A percentile compares a stretch with the other conserved stretches of the same genome.
Evolutionary conservation across 345 rosid species (phyloP).

Genomic region (Syzygium aromaticum): DNA sequence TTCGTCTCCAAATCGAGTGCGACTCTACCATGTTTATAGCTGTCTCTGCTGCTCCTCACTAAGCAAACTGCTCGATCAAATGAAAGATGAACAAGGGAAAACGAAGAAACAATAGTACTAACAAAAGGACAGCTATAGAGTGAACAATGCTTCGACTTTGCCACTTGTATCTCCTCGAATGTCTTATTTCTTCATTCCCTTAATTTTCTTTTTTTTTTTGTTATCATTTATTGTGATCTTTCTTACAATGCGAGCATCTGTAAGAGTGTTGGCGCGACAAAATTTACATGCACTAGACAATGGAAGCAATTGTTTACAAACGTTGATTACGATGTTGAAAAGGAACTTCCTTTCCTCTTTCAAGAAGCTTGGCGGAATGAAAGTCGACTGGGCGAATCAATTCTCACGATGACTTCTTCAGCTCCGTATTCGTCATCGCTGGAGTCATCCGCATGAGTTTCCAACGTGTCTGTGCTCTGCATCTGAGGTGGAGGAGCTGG

Average conservation of each 20-base stretch:
- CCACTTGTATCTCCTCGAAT: not conserved
- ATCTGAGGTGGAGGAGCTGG: slow-evolving; percentile 1
- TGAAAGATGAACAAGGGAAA: no score
- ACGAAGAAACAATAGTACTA: no score
- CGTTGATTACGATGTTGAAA: not conserved
- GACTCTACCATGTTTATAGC: not conserved
- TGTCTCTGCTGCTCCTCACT: no score
- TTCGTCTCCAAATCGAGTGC: no score
- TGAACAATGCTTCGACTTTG: not conserved
- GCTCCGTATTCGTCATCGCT: slow-evolving; percentile 60
- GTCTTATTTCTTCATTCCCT: not conserved
- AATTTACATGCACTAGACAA: not conserved
- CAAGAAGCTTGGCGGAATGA: slow-evolving; percentile 42
- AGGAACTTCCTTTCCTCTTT: not conserved
- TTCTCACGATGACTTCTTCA: slow-evolving; percentile 50
- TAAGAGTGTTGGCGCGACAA: not conserved
- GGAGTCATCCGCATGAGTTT: slow-evolving; percentile 8
- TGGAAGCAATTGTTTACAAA: not conserved
- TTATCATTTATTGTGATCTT: not conserved
- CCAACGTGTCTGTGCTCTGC: slow-evolving; percentile 5
- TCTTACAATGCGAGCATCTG: not conserved
- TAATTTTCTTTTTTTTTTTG: not conserved
- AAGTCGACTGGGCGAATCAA: slow-evolving; percentile 75
- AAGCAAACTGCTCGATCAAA: no score
- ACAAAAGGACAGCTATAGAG: not conserved